Evolutionary conservation across 2,329 filamentous ascomycete species (phyloP).

Genomic region (Geosmithia flava): DNA sequence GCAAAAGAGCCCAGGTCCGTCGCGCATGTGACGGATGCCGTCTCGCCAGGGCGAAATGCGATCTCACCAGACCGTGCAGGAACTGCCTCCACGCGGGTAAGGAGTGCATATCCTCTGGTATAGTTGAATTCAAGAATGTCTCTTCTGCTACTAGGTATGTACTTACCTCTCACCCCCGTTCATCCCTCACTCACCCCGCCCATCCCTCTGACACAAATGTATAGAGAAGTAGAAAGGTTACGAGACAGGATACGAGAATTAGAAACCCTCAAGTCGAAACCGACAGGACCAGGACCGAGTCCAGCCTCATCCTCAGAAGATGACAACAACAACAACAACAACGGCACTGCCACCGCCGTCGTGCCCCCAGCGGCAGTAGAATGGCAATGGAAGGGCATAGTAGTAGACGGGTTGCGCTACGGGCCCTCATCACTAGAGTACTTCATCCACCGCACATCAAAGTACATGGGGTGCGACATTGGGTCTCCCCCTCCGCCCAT

Average conservation of each 20-base stretch:
- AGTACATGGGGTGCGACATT: not conserved
- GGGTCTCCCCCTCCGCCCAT: not conserved
- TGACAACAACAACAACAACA: not conserved
- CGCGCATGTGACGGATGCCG: conserved; percentile 2
- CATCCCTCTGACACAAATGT: not conserved
- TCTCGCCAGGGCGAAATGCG: conserved; percentile 1
- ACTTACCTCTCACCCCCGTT: not conserved
- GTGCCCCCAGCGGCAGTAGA: not conserved
- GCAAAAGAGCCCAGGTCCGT: not conserved
- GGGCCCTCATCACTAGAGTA: not conserved
- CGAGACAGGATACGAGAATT: not conserved
- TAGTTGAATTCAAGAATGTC: not conserved
- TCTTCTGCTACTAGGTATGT: conserved; percentile 1
- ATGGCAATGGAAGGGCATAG: conserved; percentile 1
- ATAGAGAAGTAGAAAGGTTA: conserved; percentile 1
- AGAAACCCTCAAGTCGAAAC: not conserved
- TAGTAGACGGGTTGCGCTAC: not conserved
- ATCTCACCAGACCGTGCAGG: conserved; percentile 1
- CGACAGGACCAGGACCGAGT: not conserved
- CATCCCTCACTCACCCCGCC: not conserved
- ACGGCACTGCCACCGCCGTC: not conserved
- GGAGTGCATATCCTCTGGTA: not conserved
- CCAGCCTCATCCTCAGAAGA: not conserved
- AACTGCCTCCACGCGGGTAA: not conserved
- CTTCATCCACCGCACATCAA: not conserved